Base-by-base conservation (phyloP, 352 stramenopile genomes). In the Globisporangium emineosum region DNA sequence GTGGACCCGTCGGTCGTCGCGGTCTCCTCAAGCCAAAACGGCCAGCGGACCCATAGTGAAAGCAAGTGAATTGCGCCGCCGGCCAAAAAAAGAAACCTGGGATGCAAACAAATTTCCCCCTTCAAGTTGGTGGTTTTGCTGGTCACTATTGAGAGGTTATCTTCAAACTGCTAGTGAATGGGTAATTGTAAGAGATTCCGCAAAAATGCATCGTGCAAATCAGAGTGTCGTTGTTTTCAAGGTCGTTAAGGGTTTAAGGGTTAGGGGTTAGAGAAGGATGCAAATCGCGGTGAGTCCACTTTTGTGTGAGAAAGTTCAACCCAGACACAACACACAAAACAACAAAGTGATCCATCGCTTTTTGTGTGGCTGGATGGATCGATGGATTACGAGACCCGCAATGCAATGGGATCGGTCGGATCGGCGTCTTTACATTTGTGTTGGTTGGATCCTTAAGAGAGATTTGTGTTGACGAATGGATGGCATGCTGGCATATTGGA, bases 241-340 rank as follows among this genome's bases (percentile, higher is more conserved):
- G 21, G 40, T 45, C 40, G 6, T 9, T 45, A 45, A 9, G 13
- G 8, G n/a, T 5, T 6, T 2, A 42, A 15, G 21, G 40, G n/a
- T n/a, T n/a, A n/a, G 6, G 30, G 30, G 5, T 33, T 33, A 0
- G 30, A 4, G 30, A 9, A 33, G 30, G 30, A 45, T 10, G 17
- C 40, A 47, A 47, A 47, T 47, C 40, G 40, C 40, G 5, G 40
- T 21, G 40, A 47, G 40, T 23, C 40, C 40, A 47, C 40, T 8
- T 47, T 47, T 47, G 40, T 47, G 40, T 10, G 17, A 47, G 40
- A 47, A 47, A 47, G 40, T 47, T 47, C 40, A 47, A 47, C 40
- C 17, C 17, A 47, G 19, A 43, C 13, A 42, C 35, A 42, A 42
- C 17, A 42, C 35, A 42, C 5, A 2, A 32, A 32, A 32, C 29